Percentiles rank a stretch among this genome's conserved stretches.
These are phyloP conservation scores for Wallacemonas sp. DNA, from an alignment of 208 protist species.

Conservation along the genomic window DNA sequence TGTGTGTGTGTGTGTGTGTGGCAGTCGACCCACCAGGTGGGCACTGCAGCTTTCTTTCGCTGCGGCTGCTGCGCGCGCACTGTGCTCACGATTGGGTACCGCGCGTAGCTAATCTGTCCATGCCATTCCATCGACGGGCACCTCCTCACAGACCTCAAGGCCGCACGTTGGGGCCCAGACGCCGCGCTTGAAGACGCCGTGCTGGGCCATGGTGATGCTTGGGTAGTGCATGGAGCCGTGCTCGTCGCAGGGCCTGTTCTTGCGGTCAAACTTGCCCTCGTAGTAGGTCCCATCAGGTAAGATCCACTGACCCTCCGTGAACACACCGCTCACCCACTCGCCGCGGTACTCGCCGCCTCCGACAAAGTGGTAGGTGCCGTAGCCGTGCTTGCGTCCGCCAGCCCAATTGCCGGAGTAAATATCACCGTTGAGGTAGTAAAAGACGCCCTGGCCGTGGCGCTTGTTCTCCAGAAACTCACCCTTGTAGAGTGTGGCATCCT, in stretches of 20 bases:
- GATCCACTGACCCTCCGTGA: slow-evolving; percentile 90
- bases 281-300: slow-evolving; percentile 86
- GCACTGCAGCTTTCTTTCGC: too few species aligned
- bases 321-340: slow-evolving; percentile 73
- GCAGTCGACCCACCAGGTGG: too few species aligned
- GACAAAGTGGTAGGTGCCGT: slow-evolving; percentile 89
- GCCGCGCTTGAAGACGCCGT: slow-evolving; percentile 71
- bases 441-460: slow-evolving; percentile 87
- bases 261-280: slow-evolving; percentile 89
- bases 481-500: slow-evolving; percentile 89
- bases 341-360: slow-evolving; percentile 85
- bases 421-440: slow-evolving; percentile 92
- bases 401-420: slow-evolving; percentile 90
- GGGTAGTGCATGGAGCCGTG: slow-evolving; percentile 79
- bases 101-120: slow-evolving; percentile 51
- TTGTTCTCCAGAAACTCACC: slow-evolving; percentile 92
- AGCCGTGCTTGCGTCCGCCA: slow-evolving; percentile 79
- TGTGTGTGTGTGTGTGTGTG: not conserved
- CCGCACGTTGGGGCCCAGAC: slow-evolving; percentile 74
- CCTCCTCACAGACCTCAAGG: slow-evolving; percentile 66
- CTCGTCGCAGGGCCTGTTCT: slow-evolving; percentile 79
- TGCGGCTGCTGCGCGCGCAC: too few species aligned
- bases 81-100: too few species aligned
- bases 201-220: slow-evolving; percentile 65
- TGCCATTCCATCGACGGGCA: slow-evolving; percentile 62